Evolutionary conservation across 2,329 filamentous ascomycete species (phyloP).

Genomic region (Pseudogymnoascus sp.): DNA sequence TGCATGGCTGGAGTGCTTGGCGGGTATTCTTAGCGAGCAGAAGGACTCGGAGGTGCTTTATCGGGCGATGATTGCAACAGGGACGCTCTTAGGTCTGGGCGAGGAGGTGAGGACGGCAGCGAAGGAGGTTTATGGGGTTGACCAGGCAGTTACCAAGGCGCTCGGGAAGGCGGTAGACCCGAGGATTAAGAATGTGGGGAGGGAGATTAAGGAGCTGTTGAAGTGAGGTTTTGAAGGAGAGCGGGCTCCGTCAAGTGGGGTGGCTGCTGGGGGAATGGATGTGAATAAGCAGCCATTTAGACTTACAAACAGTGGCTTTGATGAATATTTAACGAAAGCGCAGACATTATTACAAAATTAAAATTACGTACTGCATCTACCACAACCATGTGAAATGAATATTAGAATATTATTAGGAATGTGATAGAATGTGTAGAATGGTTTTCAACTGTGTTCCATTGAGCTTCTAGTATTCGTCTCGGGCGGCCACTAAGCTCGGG

Average conservation of each 20-base stretch:
- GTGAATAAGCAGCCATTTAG: not conserved
- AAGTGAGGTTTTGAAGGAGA: not conserved
- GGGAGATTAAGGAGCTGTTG: constrained; percentile 47
- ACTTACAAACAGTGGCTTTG: not conserved
- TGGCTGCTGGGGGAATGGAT: not conserved
- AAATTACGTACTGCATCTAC: not conserved
- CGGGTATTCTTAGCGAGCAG: constrained; percentile 54
- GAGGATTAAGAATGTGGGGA: constrained; percentile 49
- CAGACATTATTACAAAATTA: not conserved
- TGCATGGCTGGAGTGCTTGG: constrained; percentile 49
- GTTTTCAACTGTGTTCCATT: not conserved
- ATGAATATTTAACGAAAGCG: not conserved
- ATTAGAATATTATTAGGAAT: not conserved
- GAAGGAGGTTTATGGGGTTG: constrained; percentile 47
- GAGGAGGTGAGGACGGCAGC: constrained; percentile 47
- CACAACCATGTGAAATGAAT: not conserved
- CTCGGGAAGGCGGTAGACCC: constrained; percentile 49
- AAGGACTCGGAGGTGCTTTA: constrained; percentile 78
- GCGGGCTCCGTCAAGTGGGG: not conserved
- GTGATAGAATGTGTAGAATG: not conserved
- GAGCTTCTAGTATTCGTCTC: not conserved
- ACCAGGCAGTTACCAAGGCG: constrained; percentile 37
- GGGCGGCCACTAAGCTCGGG: not conserved
- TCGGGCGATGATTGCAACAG: constrained; percentile 70
- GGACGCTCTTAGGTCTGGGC: constrained; percentile 60